Conservation (phyloP, 257 asterid species). For the Solanum virginianum region DNA sequence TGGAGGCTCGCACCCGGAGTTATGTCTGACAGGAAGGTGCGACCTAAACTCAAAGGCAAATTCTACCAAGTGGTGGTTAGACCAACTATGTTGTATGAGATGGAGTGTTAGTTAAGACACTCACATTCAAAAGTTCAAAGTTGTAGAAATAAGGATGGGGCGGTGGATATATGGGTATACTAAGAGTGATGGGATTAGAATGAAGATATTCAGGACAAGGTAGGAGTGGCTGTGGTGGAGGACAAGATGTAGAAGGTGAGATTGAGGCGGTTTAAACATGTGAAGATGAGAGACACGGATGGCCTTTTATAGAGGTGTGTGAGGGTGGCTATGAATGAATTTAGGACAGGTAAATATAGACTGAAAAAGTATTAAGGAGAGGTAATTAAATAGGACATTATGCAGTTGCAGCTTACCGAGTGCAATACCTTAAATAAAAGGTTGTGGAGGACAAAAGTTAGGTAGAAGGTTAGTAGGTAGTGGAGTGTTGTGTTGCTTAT, state of each 20-base stretch:
- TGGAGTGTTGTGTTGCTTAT: not conserved
- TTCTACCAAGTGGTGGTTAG: not conserved
- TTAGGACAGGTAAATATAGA: not conserved
- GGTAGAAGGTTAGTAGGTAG: not conserved
- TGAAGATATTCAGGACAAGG: not conserved
- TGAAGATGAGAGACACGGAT: not conserved
- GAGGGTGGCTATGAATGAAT: not conserved
- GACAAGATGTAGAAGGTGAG: not conserved
- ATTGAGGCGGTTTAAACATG: not conserved
- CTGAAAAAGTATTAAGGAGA: not conserved
- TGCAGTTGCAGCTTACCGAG: not conserved
- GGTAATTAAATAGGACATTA: not conserved
- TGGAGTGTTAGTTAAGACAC: not conserved
- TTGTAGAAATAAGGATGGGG: not conserved
- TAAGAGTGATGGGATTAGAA: not conserved
- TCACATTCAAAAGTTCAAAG: not conserved
- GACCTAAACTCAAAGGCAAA: not conserved
- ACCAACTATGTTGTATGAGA: not conserved
- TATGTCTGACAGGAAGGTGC: not conserved
- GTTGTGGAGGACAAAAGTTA: not conserved
- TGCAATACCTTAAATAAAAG: not conserved
- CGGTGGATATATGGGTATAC: not conserved
- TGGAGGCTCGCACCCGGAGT: no score
- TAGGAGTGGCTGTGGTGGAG: not conserved
- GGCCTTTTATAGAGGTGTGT: not conserved